Conservation (phyloP, 805 yeast species). For the Candida ovalis region DNA sequence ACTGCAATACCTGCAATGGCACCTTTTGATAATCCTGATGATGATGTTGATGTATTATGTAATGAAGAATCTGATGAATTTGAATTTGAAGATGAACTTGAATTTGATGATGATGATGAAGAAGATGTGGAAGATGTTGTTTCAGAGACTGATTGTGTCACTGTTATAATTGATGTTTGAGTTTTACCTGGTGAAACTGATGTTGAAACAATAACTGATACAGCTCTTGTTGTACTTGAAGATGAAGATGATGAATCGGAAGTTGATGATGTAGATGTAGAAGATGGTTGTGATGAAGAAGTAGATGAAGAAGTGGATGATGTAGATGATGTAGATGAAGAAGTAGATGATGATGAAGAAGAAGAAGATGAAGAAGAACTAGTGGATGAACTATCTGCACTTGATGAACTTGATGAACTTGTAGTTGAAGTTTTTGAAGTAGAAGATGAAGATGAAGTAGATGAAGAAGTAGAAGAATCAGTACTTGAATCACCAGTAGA, state of each 20-base stretch:
- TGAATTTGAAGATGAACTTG: slow-evolving; percentile 2
- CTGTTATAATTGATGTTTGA: slow-evolving; percentile 20
- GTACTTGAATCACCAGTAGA: slow-evolving; percentile 16
- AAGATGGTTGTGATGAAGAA: slow-evolving; percentile 7
- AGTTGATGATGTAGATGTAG: slow-evolving; percentile 11
- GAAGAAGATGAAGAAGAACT: slow-evolving; percentile 11
- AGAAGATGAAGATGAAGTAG: slow-evolving; percentile 19
- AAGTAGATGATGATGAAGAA: slow-evolving; percentile 15
- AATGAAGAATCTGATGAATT: not conserved
- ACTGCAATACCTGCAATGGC: slow-evolving; percentile 35
- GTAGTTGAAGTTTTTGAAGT: slow-evolving; percentile 17
- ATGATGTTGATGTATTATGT: slow-evolving; percentile 3
- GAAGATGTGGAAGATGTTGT: slow-evolving; percentile 1
- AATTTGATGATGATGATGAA: not conserved
- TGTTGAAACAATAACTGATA: slow-evolving; percentile 13
- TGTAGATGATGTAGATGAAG: slow-evolving; percentile 13
- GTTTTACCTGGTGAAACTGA: slow-evolving; percentile 22
- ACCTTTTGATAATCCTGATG: slow-evolving; percentile 23
- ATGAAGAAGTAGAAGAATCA: slow-evolving; percentile 17
- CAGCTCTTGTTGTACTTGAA: slow-evolving; percentile 6
- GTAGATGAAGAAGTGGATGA: slow-evolving; percentile 9
- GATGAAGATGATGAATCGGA: slow-evolving; percentile 11
- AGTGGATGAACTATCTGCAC: slow-evolving; percentile 14
- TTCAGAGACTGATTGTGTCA: slow-evolving; percentile 23
- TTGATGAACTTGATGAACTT: slow-evolving; percentile 8